Evolutionary conservation across 192 early-diverging fungal genomes (phyloP), one percentile per base, ranked within the genome.

Genomic region (Fimicolochytrium jonesii): DNA sequence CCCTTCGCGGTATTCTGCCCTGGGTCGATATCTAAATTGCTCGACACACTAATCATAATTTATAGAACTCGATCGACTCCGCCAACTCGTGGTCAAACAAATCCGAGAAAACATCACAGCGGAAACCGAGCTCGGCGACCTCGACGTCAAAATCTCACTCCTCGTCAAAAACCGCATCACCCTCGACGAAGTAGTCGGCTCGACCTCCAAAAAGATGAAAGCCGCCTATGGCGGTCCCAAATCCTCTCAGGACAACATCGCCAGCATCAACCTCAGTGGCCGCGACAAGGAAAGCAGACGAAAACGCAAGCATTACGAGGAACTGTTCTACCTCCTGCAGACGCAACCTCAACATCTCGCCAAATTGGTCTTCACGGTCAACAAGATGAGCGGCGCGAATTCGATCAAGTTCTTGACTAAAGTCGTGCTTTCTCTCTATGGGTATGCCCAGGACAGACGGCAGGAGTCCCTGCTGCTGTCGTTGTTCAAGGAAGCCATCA

Each of bases 391-490:
- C 2, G 82, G 88, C 20, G 86, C 87, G 1, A 81, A 68, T 49
- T 74, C 79, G 11, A 88, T 86, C 42, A 90, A 90, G 75, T 84
- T 94, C 45, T 82, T 97, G 18, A 95, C 98, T 68, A 82, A 88
- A 7, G 87, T 90, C 0, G 92, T 95, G 7, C 71, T 99, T 52
- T 89, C 94, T 17, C 69, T 99, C 49, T 99, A 90, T 76, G 94
- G 95, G 3, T 99, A 95, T 77, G 95, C 94, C 0, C 96, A 97
- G 68, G 95, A 98, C 69, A 81, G 86, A 20, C 80, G 95, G 35
- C 97, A 98, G 59, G 97, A 99, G 75, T 99, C 93, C 61, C 68
- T 99, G 34, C 73, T 98, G 66, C 84, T 99, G 44, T 92, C 91
- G 70, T 71, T 99, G 34, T 94, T 98, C 69, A 90, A 93, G 75